A percentile compares a stretch with the other conserved stretches of the same genome.
These are phyloP conservation scores for Crithidia expoeki DNA, from an alignment of 208 protist species.

Conservation along the genomic window DNA sequence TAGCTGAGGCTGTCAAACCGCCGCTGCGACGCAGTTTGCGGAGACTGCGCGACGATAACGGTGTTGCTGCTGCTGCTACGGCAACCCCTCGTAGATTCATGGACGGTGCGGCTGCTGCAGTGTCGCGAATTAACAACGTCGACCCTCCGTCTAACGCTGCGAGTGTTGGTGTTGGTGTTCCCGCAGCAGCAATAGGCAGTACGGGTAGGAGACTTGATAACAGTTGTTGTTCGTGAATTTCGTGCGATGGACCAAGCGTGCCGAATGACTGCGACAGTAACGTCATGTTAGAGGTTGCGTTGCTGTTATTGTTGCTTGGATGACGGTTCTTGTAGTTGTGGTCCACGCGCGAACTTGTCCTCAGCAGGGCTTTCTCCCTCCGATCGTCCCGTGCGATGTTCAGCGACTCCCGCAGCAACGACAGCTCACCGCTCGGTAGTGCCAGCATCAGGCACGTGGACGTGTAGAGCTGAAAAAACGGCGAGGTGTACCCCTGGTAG, in stretches of 20 bases:
- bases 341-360: neutral
- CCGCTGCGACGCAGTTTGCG: neutral
- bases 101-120: no score
- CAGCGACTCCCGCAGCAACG: conserved; percentile 15
- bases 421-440: conserved; percentile 8
- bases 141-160: no score
- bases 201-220: conserved; percentile 2
- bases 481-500: conserved; percentile 28
- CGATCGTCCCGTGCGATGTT: neutral
- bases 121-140: no score
- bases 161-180: neutral
- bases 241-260: neutral
- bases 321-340: neutral
- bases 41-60: neutral
- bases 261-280: neutral
- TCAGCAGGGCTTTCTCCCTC: neutral
- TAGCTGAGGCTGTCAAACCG: neutral
- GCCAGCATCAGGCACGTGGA: neutral
- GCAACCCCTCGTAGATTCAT: neutral
- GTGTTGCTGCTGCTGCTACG: neutral
- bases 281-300: neutral
- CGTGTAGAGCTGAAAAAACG: conserved; percentile 20
- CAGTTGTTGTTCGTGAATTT: conserved; percentile 13
- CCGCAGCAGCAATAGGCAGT: neutral
- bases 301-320: neutral